Conservation (phyloP, 768 basidiomycete genomes). For the Hypholoma sublateritium region DNA sequence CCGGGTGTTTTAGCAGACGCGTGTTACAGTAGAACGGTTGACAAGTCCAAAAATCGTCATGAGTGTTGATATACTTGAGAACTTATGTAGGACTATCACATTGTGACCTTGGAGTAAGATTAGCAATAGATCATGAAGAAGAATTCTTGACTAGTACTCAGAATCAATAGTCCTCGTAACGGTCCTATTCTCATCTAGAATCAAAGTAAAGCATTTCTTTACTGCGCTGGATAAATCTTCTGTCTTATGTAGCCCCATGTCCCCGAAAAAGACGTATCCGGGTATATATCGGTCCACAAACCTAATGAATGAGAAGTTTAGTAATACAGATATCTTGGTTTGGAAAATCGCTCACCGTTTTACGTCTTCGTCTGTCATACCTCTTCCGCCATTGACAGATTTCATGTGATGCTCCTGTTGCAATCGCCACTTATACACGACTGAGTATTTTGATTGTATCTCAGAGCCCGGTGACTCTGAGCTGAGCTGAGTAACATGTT, state of each 20-base stretch:
- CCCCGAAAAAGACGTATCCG: conserved; percentile 85
- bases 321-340: not conserved
- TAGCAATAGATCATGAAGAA: too few relatives aligned
- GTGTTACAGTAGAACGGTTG: too few relatives aligned
- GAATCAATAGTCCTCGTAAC: conserved; percentile 31
- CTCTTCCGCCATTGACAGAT: conserved; percentile 74
- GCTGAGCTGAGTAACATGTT: conserved; percentile 25
- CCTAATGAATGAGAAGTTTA: conserved; percentile 32
- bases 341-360: conserved; percentile 52
- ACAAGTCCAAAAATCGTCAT: too few relatives aligned
- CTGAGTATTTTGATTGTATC: conserved; percentile 35
- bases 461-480: conserved; percentile 24
- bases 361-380: conserved; percentile 80
- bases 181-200: conserved; percentile 54
- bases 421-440: conserved; percentile 85
- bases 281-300: conserved; percentile 95
- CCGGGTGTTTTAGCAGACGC: too few relatives aligned
- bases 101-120: too few relatives aligned
- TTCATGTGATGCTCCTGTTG: conserved; percentile 94
- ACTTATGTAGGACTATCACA: too few relatives aligned
- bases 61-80: too few relatives aligned
- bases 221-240: conserved; percentile 22
- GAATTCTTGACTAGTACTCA: not conserved
- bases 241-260: conserved; percentile 27
- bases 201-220: conserved; percentile 50